These are phyloP conservation scores for Papiliotrema laurentii DNA, from an alignment of 1,284 basidiomycete species.

Conservation along the genomic window DNA sequence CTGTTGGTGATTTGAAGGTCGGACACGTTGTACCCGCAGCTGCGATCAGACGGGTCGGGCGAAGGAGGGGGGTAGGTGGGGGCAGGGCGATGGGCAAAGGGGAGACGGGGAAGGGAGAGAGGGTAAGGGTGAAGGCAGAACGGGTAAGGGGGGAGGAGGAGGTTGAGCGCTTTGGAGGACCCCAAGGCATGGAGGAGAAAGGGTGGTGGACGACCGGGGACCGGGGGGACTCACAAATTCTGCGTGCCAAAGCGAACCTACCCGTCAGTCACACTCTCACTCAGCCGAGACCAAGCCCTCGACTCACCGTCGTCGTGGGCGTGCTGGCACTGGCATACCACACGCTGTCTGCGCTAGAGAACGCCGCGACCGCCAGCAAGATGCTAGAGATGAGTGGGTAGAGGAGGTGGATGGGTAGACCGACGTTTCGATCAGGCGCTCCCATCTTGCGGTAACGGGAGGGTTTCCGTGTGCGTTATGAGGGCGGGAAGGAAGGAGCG, in stretches of 20 bases:
- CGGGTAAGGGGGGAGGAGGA: not conserved
- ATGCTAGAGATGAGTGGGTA: slow-evolving; percentile 30
- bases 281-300: not conserved
- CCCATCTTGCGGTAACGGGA: slow-evolving; percentile 20
- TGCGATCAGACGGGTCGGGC: not conserved
- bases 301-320: slow-evolving; percentile 16
- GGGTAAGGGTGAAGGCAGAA: too few species aligned
- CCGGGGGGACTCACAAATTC: slow-evolving; percentile 30
- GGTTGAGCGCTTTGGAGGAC: not conserved
- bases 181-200: not conserved
- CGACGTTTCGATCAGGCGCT: slow-evolving; percentile 24
- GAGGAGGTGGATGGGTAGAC: slow-evolving; percentile 32
- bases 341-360: slow-evolving; percentile 28
- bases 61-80: not conserved
- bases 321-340: slow-evolving; percentile 32
- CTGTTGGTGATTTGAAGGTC: slow-evolving; percentile 27
- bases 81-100: too few species aligned
- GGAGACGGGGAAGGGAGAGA: too few species aligned
- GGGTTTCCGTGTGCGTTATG: not conserved
- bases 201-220: not conserved
- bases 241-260: slow-evolving; percentile 27
- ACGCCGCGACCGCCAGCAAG: slow-evolving; percentile 30
- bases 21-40: slow-evolving; percentile 37
- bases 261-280: not conserved
- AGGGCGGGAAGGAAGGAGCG: not conserved